Evolutionary conservation across 2,329 filamentous ascomycete genomes (phyloP), one percentile per base, ranked within the genome.

Genomic region (Aspergillus pseudoviridinutans): DNA sequence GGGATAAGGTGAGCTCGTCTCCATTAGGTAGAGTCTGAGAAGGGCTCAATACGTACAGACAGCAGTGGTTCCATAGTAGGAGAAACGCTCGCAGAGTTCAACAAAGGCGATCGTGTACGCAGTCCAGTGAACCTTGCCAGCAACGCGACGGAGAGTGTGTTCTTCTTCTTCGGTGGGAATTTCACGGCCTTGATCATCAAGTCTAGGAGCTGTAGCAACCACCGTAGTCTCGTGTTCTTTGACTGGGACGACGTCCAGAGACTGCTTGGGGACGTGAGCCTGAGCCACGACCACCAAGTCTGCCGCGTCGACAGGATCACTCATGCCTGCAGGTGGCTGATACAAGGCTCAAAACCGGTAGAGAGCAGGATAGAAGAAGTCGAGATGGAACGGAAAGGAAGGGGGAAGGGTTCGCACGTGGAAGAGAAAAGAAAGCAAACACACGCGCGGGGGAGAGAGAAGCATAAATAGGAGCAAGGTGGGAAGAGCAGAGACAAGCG

Each of bases 71-170:
- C 89, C 89, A 69, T 91, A 91, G 81, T 90, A 92, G 12, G 86
- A 88, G 74, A 90, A 90, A 49, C 89, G 85, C 76, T 92, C 89
- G 75, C 86, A 89, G 55, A 91, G 77, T 74, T 92, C 89, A 57
- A 89, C 84, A 60, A 90, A 86, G 51, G 87, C 88, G 60, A 92
- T 84, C 32, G 85, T 86, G 75, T 86, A 91, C 56, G 87, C 83
- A 57, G 80, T 76, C 81, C 82, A 86, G 52, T 85, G 85, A 59
- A 91, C 83, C 4, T 63, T 65, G 25, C 67, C 72, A 8, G 72
- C 52, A 7, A 77, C 68, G 54, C 74, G 72, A 44, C 72, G 74
- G 7, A 78, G 65, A 22, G 64, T 71, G 1, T 51, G 55, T 44
- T 74, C 38, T 46, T 78, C 75, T 20, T 74, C 68, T 0, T 65